Evolutionary conservation across 345 rosid genomes (phyloP), one percentile per base, ranked within the genome.

Genomic region (Geranium rotundifolium): DNA sequence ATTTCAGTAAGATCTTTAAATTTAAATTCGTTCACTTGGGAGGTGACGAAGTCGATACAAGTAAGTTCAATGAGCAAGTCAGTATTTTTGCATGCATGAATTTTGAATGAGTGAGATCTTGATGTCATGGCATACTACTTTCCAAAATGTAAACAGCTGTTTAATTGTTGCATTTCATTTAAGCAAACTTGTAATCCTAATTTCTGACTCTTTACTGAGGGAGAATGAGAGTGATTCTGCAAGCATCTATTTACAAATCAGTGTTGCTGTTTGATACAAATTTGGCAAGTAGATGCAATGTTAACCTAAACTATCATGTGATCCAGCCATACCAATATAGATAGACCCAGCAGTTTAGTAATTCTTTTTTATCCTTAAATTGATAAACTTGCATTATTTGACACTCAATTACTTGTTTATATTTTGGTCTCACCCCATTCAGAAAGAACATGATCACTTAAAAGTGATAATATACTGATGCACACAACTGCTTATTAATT

Each of bases 31-130:
- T 84, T 49, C 95, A 87, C 66, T 74, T 87, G 85, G 95, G 95
- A 62, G 95, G 95, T n/a, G 95, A 87, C 60, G 95, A 87, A 78
- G 95, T 87, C 37, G 46, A 84, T 58, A 78, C 90, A 72, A 74
- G 95, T 87, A 78, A 79, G 74, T 64, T 66, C 4, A 55, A 63
- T 56, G 29, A 10, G 9, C 12, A 14, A 9, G 17, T 7, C 18
- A 7, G 4, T 55, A 55, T 17, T 55, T 52, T 46, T 7, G 15
- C 14, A 12, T 3, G 14, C 52, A 46, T 46, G 16, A 1, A 46
- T 46, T 46, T 46, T 46, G 7, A 46, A 46, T 46, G 52, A 46
- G 15, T 46, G 52, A 2, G 1, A 9, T 46, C 52, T 46, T 46
- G 15, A 46, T 46, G 52, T 46, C 3, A 9, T 46, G 6, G 15